These are phyloP conservation scores for Phytophthora capsici DNA, from an alignment of 352 stramenopile genomes.

Conservation along the genomic window DNA sequence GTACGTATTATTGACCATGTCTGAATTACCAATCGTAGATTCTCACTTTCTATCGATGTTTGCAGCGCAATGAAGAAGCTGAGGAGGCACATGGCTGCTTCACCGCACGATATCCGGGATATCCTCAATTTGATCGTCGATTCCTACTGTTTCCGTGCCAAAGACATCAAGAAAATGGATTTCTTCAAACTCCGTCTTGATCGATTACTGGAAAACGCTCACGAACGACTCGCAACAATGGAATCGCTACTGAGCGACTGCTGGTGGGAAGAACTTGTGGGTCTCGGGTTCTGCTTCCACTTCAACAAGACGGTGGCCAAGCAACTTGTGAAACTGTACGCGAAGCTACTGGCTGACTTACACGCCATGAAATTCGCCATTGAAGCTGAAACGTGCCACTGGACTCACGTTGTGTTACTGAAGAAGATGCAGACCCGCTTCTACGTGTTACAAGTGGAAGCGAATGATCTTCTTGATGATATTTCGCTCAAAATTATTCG, in stretches of 20 bases:
- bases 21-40: background rate
- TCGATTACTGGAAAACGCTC: slow-evolving; percentile 47
- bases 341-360: slow-evolving; percentile 58
- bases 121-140: slow-evolving; percentile 85
- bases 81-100: slow-evolving; percentile 49
- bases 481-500: slow-evolving; percentile 52
- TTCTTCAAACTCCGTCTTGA: slow-evolving; percentile 75
- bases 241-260: slow-evolving; percentile 59
- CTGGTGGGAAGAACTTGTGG: slow-evolving; percentile 83
- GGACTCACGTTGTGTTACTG: slow-evolving; percentile 66
- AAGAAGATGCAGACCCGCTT: slow-evolving; percentile 69
- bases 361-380: slow-evolving; percentile 81
- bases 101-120: slow-evolving; percentile 67
- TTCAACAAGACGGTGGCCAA: slow-evolving; percentile 82
- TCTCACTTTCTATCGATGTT: slow-evolving; percentile 12
- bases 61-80: slow-evolving; percentile 60
- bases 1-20: slow-evolving; percentile 22
- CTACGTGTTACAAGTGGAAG: slow-evolving; percentile 71
- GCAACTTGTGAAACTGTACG: slow-evolving; percentile 74
- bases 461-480: slow-evolving; percentile 72
- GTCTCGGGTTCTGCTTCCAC: slow-evolving; percentile 49
- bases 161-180: slow-evolving; percentile 82
- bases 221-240: slow-evolving; percentile 56
- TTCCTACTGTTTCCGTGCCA: slow-evolving; percentile 78
- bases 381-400: slow-evolving; percentile 65